These are phyloP conservation scores for Thelephora aurantiotincta DNA, from an alignment of 768 basidiomycete species.

Conservation along the genomic window DNA sequence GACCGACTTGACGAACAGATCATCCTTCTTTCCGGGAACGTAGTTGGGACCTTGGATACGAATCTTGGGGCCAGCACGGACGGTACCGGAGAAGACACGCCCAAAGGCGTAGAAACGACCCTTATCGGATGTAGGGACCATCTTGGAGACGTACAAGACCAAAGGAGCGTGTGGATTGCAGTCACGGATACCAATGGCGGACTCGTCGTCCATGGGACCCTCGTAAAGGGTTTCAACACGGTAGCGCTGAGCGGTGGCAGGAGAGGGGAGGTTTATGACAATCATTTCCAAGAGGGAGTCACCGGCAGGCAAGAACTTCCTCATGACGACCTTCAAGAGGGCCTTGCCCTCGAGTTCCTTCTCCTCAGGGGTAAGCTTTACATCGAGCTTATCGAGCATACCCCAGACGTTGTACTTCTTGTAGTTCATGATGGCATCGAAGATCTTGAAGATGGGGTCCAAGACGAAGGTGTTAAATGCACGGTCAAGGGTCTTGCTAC, in stretches of 20 bases:
- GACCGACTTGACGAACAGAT: constrained; percentile 93
- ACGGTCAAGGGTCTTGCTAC: constrained; percentile 90
- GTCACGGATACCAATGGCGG: constrained; percentile 94
- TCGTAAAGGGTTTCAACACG: constrained; percentile 99
- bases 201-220: constrained; percentile 99
- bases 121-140: constrained; percentile 99
- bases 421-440: constrained; percentile 98
- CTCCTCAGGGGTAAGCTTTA: constrained; percentile 81
- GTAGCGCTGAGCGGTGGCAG: constrained; percentile 92
- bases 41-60: constrained; percentile 99
- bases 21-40: constrained; percentile 95
- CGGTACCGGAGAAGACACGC: constrained; percentile 98
- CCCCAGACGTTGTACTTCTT: constrained; percentile 77
- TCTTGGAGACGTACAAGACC: constrained; percentile 98
- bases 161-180: constrained; percentile 95
- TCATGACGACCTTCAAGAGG: constrained; percentile 95
- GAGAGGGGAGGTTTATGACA: constrained; percentile 97
- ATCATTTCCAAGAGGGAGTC: constrained; percentile 99
- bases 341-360: constrained; percentile 90
- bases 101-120: constrained; percentile 99
- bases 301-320: constrained; percentile 98
- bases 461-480: constrained; percentile 98
- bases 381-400: constrained; percentile 93
- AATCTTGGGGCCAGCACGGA: constrained; percentile 93
- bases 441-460: constrained; percentile 98